phyloP scores from a whole-genome alignment of 495 filamentous ascomycete genomes.

The Neurospora hispaniola region DNA sequence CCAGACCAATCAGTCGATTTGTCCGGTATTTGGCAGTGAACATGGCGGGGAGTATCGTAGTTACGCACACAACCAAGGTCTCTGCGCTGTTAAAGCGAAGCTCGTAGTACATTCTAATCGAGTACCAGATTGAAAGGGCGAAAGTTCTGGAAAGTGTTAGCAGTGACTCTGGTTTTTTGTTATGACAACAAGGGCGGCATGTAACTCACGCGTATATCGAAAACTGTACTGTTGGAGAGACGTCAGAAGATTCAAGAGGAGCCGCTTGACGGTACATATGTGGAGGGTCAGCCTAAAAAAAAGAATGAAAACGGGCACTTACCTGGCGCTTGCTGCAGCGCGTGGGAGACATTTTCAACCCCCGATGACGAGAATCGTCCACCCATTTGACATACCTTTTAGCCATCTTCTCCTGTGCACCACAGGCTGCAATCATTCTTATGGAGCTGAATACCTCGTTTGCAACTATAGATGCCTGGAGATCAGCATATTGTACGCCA shows the following conservation, averaged over 20 bases:
- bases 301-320: conserved; percentile 5
- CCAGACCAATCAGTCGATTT: conserved; percentile 12
- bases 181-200: not conserved
- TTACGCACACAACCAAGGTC: conserved; percentile 41
- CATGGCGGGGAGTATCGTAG: not conserved
- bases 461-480: conserved; percentile 49
- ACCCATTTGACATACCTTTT: conserved; percentile 45
- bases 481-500: conserved; percentile 45
- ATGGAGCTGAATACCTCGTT: conserved; percentile 48
- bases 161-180: not conserved
- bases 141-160: conserved; percentile 25
- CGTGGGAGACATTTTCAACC: conserved; percentile 38
- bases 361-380: conserved; percentile 44
- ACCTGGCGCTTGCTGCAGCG: conserved; percentile 33
- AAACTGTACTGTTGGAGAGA: conserved; percentile 26
- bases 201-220: conserved; percentile 30
- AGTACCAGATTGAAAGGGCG: conserved; percentile 37
- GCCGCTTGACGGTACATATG: not conserved
- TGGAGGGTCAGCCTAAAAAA: not conserved
- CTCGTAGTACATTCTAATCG: conserved; percentile 23
- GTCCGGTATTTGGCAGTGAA: not conserved
- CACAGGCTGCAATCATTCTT: conserved; percentile 52
- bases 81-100: conserved; percentile 16
- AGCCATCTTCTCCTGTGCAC: conserved; percentile 46
- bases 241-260: conserved; percentile 5